Conservation (phyloP, 257 asterid species). For the Solanum phureja region DNA sequence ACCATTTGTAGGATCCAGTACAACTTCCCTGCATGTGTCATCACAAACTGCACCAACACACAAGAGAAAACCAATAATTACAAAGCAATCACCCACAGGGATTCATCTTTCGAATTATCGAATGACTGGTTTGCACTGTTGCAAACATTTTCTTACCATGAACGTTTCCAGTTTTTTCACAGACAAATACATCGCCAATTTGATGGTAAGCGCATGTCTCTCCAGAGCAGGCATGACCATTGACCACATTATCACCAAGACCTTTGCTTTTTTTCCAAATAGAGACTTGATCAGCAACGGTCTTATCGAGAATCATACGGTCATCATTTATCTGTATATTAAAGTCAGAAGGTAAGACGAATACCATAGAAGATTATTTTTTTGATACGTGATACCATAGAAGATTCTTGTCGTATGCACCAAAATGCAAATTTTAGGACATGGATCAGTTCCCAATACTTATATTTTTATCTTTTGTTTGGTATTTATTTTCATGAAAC, state of each 20-base stretch:
- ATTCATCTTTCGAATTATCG: neutral
- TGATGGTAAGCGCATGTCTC: conserved; percentile 71
- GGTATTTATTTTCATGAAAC: neutral
- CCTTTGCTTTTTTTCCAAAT: conserved; percentile 90
- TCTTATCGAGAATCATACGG: conserved; percentile 72
- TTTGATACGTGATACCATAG: neutral
- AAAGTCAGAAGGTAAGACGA: neutral
- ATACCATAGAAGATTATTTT: neutral
- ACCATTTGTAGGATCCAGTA: conserved; percentile 54
- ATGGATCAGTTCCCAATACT: neutral
- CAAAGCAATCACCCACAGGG: neutral
- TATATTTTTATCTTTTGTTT: neutral
- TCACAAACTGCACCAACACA: conserved; percentile 61
- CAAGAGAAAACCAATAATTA: neutral
- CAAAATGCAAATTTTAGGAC: neutral
- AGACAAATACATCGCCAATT: conserved; percentile 82
- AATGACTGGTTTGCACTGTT: neutral
- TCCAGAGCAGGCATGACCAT: conserved; percentile 78
- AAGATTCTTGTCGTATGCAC: neutral
- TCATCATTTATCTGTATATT: conserved; percentile 73
- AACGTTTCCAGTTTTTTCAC: conserved; percentile 91
- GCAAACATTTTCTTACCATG: conserved; percentile 44
- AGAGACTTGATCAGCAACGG: conserved; percentile 93
- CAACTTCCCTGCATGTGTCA: conserved; percentile 80
- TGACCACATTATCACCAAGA: conserved; percentile 53